Conservation (phyloP, 176 grass and related monocot species). For the Leersia perrieri region DNA sequence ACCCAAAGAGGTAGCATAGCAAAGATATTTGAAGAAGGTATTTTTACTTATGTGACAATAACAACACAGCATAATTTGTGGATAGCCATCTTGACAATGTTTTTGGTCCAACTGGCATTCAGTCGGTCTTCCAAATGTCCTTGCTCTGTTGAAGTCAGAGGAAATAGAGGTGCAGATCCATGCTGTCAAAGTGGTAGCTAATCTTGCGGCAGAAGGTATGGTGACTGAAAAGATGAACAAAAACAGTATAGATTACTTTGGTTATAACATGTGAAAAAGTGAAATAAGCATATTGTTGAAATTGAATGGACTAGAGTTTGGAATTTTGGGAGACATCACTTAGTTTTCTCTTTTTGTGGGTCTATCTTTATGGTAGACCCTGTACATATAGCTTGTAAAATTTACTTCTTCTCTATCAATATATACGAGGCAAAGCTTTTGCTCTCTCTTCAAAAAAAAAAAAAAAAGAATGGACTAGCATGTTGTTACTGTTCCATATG, state of each 20-base stretch:
- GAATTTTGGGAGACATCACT: too few species aligned
- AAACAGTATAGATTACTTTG: neutral
- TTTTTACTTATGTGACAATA: slow-evolving; percentile 22
- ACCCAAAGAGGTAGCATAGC: slow-evolving; percentile 67
- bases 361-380: too few species aligned
- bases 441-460: too few species aligned
- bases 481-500: neutral
- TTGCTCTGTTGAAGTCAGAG: slow-evolving; percentile 87
- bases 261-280: slow-evolving; percentile 8
- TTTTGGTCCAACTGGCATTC: slow-evolving; percentile 33
- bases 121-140: slow-evolving; percentile 77
- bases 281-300: neutral
- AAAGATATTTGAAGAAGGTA: slow-evolving; percentile 98
- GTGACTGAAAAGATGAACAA: neutral
- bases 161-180: slow-evolving; percentile 80
- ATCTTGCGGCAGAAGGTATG: slow-evolving; percentile 90
- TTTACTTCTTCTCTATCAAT: too few species aligned
- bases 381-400: too few species aligned
- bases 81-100: slow-evolving; percentile 7
- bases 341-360: too few species aligned
- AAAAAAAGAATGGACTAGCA: too few species aligned
- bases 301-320: neutral
- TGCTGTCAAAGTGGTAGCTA: slow-evolving; percentile 84
- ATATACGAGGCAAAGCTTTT: too few species aligned
- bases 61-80: neutral